Evolutionary conservation across 352 stramenopile species (phyloP).

Genomic region (Achlya hypogyna): DNA sequence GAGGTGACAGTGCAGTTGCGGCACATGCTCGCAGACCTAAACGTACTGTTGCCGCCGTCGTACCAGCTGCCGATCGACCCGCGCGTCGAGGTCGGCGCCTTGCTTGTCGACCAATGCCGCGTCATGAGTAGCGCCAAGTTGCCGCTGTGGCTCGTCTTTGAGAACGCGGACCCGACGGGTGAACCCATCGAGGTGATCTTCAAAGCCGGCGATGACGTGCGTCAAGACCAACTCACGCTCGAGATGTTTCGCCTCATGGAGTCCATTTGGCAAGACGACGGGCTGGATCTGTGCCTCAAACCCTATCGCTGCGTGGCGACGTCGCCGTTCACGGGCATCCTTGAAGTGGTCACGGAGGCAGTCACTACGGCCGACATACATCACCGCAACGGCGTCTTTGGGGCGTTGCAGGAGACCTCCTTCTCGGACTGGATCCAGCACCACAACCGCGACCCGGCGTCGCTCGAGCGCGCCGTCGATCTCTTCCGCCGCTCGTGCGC

Average conservation of each 20-base stretch:
- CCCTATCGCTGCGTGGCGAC: slow-evolving; percentile 89
- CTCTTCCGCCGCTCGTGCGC: slow-evolving; percentile 83
- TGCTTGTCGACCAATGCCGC: slow-evolving; percentile 81
- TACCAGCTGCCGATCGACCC: slow-evolving; percentile 84
- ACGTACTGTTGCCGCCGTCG: slow-evolving; percentile 67
- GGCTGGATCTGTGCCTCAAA: slow-evolving; percentile 86
- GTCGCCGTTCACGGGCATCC: slow-evolving; percentile 83
- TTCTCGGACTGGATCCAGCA: slow-evolving; percentile 79
- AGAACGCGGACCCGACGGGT: slow-evolving; percentile 36
- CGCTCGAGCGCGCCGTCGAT: slow-evolving; percentile 57
- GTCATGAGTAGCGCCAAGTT: slow-evolving; percentile 88
- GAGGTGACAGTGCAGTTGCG: slow-evolving; percentile 27
- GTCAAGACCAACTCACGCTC: slow-evolving; percentile 92
- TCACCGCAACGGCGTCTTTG: slow-evolving; percentile 70
- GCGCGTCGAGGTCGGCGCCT: slow-evolving; percentile 73
- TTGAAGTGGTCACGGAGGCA: slow-evolving; percentile 88
- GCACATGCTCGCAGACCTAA: slow-evolving; percentile 69
- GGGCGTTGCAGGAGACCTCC: slow-evolving; percentile 73
- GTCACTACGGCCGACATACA: slow-evolving; percentile 92
- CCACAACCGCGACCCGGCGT: slow-evolving; percentile 63
- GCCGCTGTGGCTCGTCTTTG: slow-evolving; percentile 36
- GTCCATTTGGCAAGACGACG: slow-evolving; percentile 87
- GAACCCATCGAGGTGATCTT: slow-evolving; percentile 86
- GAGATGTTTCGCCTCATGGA: slow-evolving; percentile 91
- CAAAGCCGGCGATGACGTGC: slow-evolving; percentile 91